Conservation (phyloP, 2,329 filamentous ascomycete species). For the Alternaria gansuensis region DNA sequence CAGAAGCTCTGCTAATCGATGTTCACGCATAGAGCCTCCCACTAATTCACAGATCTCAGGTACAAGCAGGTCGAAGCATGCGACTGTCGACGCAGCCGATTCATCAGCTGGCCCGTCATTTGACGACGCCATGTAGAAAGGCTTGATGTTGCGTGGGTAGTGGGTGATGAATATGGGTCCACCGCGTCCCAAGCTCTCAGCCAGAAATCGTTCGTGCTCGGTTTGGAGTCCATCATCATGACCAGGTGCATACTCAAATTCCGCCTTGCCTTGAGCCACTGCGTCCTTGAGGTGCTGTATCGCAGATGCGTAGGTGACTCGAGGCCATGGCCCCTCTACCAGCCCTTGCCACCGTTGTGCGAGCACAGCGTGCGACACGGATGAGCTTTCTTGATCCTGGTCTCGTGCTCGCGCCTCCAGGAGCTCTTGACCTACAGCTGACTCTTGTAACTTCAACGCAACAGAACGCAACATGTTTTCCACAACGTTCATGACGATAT, state of each 20-base stretch:
- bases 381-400: constrained; percentile 46
- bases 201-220: constrained; percentile 92
- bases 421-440: constrained; percentile 65
- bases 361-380: constrained; percentile 63
- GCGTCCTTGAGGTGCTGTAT: constrained; percentile 72
- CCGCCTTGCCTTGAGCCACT: constrained; percentile 57
- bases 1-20: constrained; percentile 73
- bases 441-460: constrained; percentile 60
- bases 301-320: constrained; percentile 83
- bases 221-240: constrained; percentile 82
- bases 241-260: constrained; percentile 72
- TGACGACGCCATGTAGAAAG: constrained; percentile 82
- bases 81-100: constrained; percentile 66
- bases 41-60: constrained; percentile 87
- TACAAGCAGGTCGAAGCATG: constrained; percentile 89
- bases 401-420: constrained; percentile 56
- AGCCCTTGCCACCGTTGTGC: constrained; percentile 77
- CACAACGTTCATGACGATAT: constrained; percentile 77
- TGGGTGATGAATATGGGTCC: constrained; percentile 88
- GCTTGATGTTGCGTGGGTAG: constrained; percentile 88
- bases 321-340: constrained; percentile 76
- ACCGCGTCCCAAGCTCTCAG: constrained; percentile 69
- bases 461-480: constrained; percentile 77
- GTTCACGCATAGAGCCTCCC: constrained; percentile 88
- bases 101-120: constrained; percentile 21